Evolutionary conservation across 495 filamentous ascomycete species (phyloP), one percentile per base, ranked within the genome.

Genomic region (Neurospora terricola): DNA sequence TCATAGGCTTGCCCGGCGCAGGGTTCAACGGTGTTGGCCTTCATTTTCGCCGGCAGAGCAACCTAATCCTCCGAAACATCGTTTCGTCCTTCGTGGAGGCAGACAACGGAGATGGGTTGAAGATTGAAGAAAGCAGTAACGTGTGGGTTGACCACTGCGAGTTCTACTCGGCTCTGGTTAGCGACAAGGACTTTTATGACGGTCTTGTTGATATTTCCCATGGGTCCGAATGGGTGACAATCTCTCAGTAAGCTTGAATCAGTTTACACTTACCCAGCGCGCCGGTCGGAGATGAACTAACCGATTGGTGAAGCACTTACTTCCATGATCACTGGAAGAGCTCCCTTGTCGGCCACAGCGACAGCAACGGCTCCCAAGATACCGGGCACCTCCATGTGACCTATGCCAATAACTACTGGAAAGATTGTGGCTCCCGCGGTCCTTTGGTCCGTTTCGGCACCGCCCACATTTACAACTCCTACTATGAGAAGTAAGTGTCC

Each of bases 141-240:
- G 84, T 92, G 45, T 91, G 90, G 90, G 82, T 92, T 39, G 90
- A 93, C 80, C 90, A 92, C 79, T 85, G 84, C 80, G 90, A 93
- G 76, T 83, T 93, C 14, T 87, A 86, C 37, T 88, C 86, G 38
- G 84, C 89, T 76, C 78, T 80, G 36, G 82, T 82, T 75, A 82
- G 84, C 74, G 85, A 84, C 82, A 91, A 90, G 78, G 90, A 92
- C 80, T 89, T 88, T 77, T 91, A 91, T 78, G 90, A 91, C 75
- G 90, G 90, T 0, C 83, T 92, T 0, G 78, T 91, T 40, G 90
- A 92, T 76, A 80, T 91, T 72, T 84, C 84, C 16, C 88, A 89
- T 72, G 88, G 80, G 38, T 77, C 80, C 3, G 85, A 89, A 72
- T 88, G 78, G 71, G 72, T 90, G 71, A 89, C 88, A 36, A 76